Evolutionary conservation across 1,284 basidiomycete genomes (phyloP).

Genomic region (Athelia sp.): DNA sequence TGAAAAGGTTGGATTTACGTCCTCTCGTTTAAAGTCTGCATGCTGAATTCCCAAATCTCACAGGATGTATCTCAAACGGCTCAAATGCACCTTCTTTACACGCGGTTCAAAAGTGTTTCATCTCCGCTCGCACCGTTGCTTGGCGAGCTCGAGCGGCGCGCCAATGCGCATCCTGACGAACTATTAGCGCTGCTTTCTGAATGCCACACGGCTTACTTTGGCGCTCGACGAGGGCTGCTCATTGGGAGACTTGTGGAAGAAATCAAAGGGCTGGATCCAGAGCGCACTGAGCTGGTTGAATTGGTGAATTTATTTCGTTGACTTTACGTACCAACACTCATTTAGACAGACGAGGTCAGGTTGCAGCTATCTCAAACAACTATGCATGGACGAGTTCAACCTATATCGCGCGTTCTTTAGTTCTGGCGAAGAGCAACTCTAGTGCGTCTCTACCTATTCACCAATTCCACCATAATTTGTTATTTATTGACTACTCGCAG

Average conservation of each 20-base stretch:
- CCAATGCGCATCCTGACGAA: conserved; percentile 68
- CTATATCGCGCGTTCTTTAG: conserved; percentile 83
- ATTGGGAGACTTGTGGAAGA: conserved; percentile 72
- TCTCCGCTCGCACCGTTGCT: conserved; percentile 71
- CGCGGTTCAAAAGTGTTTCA: conserved; percentile 76
- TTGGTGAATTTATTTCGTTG: conserved; percentile 45
- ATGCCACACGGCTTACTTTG: conserved; percentile 82
- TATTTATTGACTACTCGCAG: conserved; percentile 33
- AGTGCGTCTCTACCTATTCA: conserved; percentile 50
- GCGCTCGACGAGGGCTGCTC: conserved; percentile 65
- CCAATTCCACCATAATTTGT: conserved; percentile 2
- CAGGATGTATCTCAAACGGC: conserved; percentile 81
- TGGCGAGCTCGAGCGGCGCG: conserved; percentile 79
- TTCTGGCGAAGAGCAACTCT: conserved; percentile 78
- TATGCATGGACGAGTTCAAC: conserved; percentile 85
- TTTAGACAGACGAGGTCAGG: conserved; percentile 71
- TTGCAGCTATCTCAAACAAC: conserved; percentile 85
- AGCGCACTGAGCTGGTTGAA: conserved; percentile 77
- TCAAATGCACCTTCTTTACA: conserved; percentile 81
- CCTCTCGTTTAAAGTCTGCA: background rate
- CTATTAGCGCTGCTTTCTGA: conserved; percentile 74
- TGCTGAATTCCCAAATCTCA: background rate
- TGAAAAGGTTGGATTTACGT: conserved; percentile 54
- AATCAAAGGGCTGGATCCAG: conserved; percentile 76
- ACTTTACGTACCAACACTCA: conserved; percentile 2